Evolutionary conservation across 2,329 filamentous ascomycete genomes (phyloP).

Genomic region (Penicillium janthinellum): DNA sequence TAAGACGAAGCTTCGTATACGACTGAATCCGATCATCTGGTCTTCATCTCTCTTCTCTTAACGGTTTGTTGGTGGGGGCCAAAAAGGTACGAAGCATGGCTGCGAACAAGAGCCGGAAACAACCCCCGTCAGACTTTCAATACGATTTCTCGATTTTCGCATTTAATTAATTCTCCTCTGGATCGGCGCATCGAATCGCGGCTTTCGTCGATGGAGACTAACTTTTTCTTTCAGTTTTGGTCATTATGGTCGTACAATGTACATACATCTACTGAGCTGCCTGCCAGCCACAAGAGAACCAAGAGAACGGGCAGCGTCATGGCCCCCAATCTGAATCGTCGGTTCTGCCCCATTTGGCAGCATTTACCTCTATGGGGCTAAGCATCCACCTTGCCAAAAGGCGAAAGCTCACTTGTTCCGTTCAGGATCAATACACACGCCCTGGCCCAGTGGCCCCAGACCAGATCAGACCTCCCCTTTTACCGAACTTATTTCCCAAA

Average conservation of each 20-base stretch:
- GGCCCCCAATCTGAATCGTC: conserved; percentile 22
- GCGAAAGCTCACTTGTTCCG: conserved; percentile 16
- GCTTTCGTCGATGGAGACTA: conserved; percentile 11
- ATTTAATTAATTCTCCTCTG: conserved; percentile 8
- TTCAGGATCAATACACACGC: conserved; percentile 25
- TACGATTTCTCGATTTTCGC: conserved; percentile 1
- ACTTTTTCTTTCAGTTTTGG: conserved; percentile 2
- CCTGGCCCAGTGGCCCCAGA: conserved; percentile 24
- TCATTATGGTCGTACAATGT: too few relatives aligned
- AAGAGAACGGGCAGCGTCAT: conserved; percentile 15
- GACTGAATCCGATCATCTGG: conserved; percentile 1
- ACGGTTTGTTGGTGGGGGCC: conserved; percentile 28
- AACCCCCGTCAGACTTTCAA: conserved; percentile 6
- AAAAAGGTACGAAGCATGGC: conserved; percentile 9
- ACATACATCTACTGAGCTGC: neutral
- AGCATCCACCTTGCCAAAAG: conserved; percentile 18
- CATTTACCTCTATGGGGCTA: conserved; percentile 26
- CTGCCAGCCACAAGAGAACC: conserved; percentile 13
- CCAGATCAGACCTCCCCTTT: conserved; percentile 13
- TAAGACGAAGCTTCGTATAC: neutral
- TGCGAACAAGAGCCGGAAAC: conserved; percentile 1
- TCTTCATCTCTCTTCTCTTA: conserved; percentile 3
- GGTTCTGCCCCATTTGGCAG: conserved; percentile 22
- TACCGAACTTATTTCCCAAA: conserved; percentile 9
- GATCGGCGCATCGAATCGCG: conserved; percentile 4